These are phyloP conservation scores for Glomus cerebriforme DNA, from an alignment of 192 early-diverging fungal genomes.

Conservation along the genomic window DNA sequence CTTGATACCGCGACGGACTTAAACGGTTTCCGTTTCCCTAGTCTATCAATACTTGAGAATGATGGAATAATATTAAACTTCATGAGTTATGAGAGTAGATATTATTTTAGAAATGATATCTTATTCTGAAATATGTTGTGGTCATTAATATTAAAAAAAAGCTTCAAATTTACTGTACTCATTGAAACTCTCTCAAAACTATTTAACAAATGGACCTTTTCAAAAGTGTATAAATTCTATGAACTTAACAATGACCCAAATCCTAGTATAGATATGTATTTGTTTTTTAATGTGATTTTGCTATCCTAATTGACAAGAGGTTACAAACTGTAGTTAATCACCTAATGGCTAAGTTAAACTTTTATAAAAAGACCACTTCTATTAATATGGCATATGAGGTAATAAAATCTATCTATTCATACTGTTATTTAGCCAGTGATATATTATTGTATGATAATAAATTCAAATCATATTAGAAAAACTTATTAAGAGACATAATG, in stretches of 20 bases:
- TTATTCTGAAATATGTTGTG: too few species aligned
- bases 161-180: not conserved
- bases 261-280: not conserved
- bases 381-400: not conserved
- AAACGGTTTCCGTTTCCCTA: too few species aligned
- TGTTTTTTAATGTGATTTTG: not conserved
- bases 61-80: too few species aligned
- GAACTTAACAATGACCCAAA: not conserved
- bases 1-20: too few species aligned
- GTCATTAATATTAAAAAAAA: not conserved
- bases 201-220: not conserved
- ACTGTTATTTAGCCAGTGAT: not conserved
- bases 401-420: slow-evolving; percentile 17
- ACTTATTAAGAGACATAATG: slow-evolving; percentile 1
- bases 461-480: slow-evolving; percentile 11
- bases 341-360: not conserved
- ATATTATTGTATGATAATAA: not conserved
- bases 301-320: not conserved
- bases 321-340: not conserved
- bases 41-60: too few species aligned
- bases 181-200: not conserved
- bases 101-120: too few species aligned
- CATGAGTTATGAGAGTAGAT: too few species aligned
- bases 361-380: not conserved
- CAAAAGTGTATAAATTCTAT: too few species aligned